phyloP scores from a whole-genome alignment of 1,284 basidiomycete species.

The Sanghuangporus weigelae region DNA sequence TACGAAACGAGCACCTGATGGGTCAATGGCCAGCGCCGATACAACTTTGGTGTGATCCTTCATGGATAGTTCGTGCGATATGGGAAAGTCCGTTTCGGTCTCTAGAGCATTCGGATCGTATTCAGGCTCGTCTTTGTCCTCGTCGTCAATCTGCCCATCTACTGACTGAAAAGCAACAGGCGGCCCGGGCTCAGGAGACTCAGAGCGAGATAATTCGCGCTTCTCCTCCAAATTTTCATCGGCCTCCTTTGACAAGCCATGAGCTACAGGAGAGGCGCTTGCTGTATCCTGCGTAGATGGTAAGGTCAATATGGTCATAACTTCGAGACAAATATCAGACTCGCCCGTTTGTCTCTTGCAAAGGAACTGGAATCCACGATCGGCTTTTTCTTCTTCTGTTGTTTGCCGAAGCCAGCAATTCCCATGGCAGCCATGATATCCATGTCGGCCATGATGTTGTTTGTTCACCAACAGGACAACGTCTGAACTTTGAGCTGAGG shows the following conservation, averaged over 20 bases:
- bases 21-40: conserved; percentile 87
- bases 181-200: conserved; percentile 12
- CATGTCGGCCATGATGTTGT: conserved; percentile 48
- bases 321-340: conserved; percentile 18
- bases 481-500: not conserved
- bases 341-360: conserved; percentile 62
- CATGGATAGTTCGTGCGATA: conserved; percentile 83
- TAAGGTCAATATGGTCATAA: not conserved
- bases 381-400: conserved; percentile 50
- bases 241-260: not conserved
- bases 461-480: conserved; percentile 1
- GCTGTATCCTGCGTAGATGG: not conserved
- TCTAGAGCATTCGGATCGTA: conserved; percentile 53
- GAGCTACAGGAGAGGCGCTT: not conserved
- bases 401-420: conserved; percentile 73
- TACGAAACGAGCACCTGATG: conserved; percentile 86
- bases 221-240: not conserved
- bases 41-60: conserved; percentile 96
- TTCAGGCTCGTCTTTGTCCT: conserved; percentile 49
- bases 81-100: conserved; percentile 61
- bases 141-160: conserved; percentile 30
- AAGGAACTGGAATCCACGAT: conserved; percentile 60
- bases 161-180: not conserved
- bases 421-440: conserved; percentile 78
- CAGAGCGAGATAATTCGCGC: not conserved